These are phyloP conservation scores for Lichtheimia ramosa DNA, from an alignment of 371 early-diverging fungal species.

Conservation along the genomic window DNA sequence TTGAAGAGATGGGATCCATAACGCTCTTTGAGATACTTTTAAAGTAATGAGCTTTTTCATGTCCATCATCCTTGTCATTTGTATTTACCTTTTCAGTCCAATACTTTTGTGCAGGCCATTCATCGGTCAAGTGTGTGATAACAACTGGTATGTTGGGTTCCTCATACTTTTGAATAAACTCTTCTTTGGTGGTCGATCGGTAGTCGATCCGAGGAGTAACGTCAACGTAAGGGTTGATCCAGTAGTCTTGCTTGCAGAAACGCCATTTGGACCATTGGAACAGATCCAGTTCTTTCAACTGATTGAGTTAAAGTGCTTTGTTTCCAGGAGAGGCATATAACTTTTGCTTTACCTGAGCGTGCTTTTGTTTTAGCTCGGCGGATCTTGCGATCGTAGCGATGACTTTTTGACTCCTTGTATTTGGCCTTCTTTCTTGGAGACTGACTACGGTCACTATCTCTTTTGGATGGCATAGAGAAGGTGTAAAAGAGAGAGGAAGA, in stretches of 20 bases:
- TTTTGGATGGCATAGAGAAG: slow-evolving; percentile 4
- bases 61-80: not conserved
- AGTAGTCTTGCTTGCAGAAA: slow-evolving; percentile 49
- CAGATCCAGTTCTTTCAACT: slow-evolving; percentile 45
- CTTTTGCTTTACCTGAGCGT: slow-evolving; percentile 45
- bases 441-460: not conserved
- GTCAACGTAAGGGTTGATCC: slow-evolving; percentile 48
- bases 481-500: no score
- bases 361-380: slow-evolving; percentile 46
- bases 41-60: not conserved
- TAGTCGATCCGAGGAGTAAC: slow-evolving; percentile 51
- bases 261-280: slow-evolving; percentile 59
- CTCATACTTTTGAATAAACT: slow-evolving; percentile 66
- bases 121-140: slow-evolving; percentile 58
- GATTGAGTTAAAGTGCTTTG: not conserved
- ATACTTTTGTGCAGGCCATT: slow-evolving; percentile 59
- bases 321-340: no score
- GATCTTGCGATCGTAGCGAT: slow-evolving; percentile 42
- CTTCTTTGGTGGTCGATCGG: slow-evolving; percentile 45
- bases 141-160: slow-evolving; percentile 61
- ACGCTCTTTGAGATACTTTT: slow-evolving; percentile 47
- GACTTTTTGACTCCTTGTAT: slow-evolving; percentile 18
- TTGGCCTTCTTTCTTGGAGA: slow-evolving; percentile 2
- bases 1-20: slow-evolving; percentile 72
- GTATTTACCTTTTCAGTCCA: slow-evolving; percentile 66